Conservation (phyloP, 768 basidiomycete species). For the Artomyces pyxidatus region DNA sequence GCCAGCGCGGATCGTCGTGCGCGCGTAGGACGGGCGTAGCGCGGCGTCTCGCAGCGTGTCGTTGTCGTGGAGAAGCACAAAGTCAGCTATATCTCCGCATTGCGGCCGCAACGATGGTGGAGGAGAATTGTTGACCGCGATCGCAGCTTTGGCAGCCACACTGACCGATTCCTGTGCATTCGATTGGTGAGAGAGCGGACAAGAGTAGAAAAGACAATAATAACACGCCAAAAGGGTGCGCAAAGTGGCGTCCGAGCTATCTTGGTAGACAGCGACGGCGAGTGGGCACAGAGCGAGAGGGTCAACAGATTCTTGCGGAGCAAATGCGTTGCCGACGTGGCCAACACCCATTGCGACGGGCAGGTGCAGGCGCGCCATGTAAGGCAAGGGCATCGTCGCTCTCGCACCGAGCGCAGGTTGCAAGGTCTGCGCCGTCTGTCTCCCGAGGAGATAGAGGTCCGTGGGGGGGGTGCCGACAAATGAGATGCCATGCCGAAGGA, state of each 20-base stretch:
- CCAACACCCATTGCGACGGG: constrained; percentile 52
- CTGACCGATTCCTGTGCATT: constrained; percentile 40
- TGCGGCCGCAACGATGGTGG: no score
- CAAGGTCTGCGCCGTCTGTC: constrained; percentile 25
- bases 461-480: constrained; percentile 55
- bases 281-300: constrained; percentile 51
- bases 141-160: constrained; percentile 39
- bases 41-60: constrained; percentile 36
- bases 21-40: constrained; percentile 40
- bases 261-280: constrained; percentile 52
- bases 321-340: constrained; percentile 62
- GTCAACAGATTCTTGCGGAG: constrained; percentile 58
- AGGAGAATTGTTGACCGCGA: no score
- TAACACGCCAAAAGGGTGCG: constrained; percentile 38
- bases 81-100: constrained; percentile 42
- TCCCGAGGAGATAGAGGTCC: constrained; percentile 64
- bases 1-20: constrained; percentile 44
- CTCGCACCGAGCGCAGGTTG: constrained; percentile 40
- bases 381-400: constrained; percentile 46
- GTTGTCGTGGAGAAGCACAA: constrained; percentile 49
- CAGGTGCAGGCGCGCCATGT: constrained; percentile 36
- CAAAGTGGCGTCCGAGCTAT: constrained; percentile 40
- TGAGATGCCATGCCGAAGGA: constrained; percentile 38
- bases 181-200: constrained; percentile 1
- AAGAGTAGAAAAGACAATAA: background rate